Evolutionary conservation across 1,284 basidiomycete genomes (phyloP).

Genomic region (Ustilago shanxiensis): DNA sequence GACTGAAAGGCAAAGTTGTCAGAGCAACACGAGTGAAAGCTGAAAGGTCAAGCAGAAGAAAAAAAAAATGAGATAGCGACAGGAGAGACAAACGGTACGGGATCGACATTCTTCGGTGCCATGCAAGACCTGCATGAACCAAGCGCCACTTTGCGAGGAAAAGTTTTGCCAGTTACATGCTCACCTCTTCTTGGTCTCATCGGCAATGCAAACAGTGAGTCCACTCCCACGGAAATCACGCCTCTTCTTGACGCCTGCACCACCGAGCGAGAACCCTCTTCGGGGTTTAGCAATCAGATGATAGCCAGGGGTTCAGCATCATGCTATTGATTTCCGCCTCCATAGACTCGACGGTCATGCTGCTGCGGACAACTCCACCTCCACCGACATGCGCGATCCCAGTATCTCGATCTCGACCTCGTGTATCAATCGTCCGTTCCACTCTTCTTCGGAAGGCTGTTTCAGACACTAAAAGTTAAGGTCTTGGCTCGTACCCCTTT

Average conservation of each 20-base stretch:
- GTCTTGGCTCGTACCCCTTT: too few species aligned
- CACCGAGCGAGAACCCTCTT: background rate
- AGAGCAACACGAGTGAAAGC: too few species aligned
- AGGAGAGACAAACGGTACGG: background rate
- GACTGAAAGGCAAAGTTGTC: too few species aligned
- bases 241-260: background rate
- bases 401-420: too few species aligned
- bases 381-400: too few species aligned
- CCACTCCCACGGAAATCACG: background rate
- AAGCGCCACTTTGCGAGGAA: background rate
- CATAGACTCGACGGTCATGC: too few species aligned
- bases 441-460: too few species aligned
- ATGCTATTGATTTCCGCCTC: background rate
- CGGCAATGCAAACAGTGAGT: background rate
- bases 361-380: too few species aligned
- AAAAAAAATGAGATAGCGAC: background rate
- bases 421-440: too few species aligned
- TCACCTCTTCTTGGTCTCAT: background rate
- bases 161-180: slow-evolving; percentile 1
- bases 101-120: background rate
- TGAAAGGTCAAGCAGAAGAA: background rate
- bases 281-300: slow-evolving; percentile 5
- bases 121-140: slow-evolving; percentile 1
- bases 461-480: too few species aligned
- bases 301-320: background rate